phyloP scores from a whole-genome alignment of 2,329 filamentous ascomycete genomes.

The Aspergillus ochraceus region DNA sequence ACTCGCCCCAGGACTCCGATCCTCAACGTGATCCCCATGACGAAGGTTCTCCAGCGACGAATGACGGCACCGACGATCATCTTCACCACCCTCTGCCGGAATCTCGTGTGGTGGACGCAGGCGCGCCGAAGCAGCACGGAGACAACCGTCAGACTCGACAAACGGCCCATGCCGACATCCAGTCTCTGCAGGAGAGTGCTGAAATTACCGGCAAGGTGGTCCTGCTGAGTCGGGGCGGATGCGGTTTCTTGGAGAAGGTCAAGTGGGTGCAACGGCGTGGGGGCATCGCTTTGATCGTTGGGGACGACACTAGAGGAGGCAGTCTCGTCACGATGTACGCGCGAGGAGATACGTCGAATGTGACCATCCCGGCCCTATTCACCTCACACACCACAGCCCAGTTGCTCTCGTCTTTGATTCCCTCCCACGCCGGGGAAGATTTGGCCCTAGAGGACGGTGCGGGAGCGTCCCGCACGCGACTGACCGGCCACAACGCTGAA shows the following conservation, averaged over 20 bases:
- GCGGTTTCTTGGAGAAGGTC: conserved; percentile 94
- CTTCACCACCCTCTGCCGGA: conserved; percentile 62
- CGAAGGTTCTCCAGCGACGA: conserved; percentile 34
- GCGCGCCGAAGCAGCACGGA: conserved; percentile 34
- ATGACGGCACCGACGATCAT: conserved; percentile 84
- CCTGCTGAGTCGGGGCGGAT: conserved; percentile 85
- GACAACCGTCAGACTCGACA: conserved; percentile 35
- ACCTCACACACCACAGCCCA: conserved; percentile 94
- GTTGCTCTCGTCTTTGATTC: conserved; percentile 82
- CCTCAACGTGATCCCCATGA: conserved; percentile 20
- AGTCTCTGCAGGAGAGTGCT: conserved; percentile 84
- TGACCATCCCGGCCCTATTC: conserved; percentile 91
- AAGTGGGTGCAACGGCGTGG: conserved; percentile 95
- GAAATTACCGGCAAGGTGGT: conserved; percentile 94
- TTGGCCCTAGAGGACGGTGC: conserved; percentile 60
- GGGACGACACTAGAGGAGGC: conserved; percentile 86
- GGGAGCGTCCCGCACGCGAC: conserved; percentile 51
- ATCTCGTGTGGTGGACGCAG: conserved; percentile 39
- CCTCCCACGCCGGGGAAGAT: conserved; percentile 65
- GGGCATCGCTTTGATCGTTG: conserved; percentile 85
- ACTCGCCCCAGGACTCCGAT: conserved; percentile 24
- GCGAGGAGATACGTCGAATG: conserved; percentile 90
- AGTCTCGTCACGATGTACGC: conserved; percentile 97
- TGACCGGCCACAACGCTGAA: conserved; percentile 23
- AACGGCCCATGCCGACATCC: conserved; percentile 77